Percentiles rank a stretch among this genome's conserved stretches.
Conservation (phyloP, 2,329 filamentous ascomycete species). For the Cladosporium oxysporum region DNA sequence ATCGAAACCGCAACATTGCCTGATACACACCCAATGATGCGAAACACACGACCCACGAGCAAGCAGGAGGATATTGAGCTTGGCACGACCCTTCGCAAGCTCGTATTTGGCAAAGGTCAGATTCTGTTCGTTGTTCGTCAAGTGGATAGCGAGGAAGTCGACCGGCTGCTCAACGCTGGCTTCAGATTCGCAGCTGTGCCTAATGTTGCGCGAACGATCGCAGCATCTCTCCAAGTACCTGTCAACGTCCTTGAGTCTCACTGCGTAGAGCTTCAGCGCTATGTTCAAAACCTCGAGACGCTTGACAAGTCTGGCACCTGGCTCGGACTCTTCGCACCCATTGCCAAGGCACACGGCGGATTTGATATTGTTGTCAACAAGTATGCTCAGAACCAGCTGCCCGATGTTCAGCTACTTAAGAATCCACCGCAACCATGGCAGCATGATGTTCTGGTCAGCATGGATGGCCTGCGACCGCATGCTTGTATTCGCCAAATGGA, state of each 20-base stretch:
- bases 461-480: conserved; percentile 33
- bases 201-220: conserved; percentile 69
- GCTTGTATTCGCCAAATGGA: conserved; percentile 22
- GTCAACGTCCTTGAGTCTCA: conserved; percentile 61
- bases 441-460: conserved; percentile 35
- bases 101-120: conserved; percentile 67
- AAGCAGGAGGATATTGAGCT: conserved; percentile 43
- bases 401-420: conserved; percentile 45
- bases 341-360: conserved; percentile 36
- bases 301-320: conserved; percentile 44
- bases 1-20: conserved; percentile 37
- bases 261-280: conserved; percentile 65
- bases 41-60: background rate
- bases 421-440: conserved; percentile 37
- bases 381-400: conserved; percentile 44
- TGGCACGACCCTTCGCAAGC: conserved; percentile 34
- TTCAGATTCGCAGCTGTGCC: conserved; percentile 74
- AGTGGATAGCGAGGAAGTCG: conserved; percentile 60
- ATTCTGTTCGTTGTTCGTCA: conserved; percentile 76
- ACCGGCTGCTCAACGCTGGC: conserved; percentile 67
- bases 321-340: conserved; percentile 40
- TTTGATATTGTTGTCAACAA: conserved; percentile 49
- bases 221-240: conserved; percentile 73
- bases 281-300: conserved; percentile 46
- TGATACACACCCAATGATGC: conserved; percentile 1